These are phyloP conservation scores for Hypoxylon sp. DNA, from an alignment of 2,329 filamentous ascomycete species.

Conservation along the genomic window DNA sequence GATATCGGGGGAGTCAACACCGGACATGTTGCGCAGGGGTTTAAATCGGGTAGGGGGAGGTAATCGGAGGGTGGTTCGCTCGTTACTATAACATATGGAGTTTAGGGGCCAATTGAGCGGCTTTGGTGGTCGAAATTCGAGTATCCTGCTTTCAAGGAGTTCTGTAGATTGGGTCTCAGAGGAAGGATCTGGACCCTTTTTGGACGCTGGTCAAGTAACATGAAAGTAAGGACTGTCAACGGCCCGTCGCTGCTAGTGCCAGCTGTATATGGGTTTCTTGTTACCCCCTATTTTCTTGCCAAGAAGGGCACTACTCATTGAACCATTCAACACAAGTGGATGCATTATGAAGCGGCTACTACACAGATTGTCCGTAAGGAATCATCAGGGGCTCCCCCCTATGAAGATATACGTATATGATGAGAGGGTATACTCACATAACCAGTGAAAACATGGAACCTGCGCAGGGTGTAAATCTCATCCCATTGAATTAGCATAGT, in stretches of 20 bases:
- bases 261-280: conserved; percentile 14
- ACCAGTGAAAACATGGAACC: neutral
- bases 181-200: conserved; percentile 11
- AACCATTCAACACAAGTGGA: neutral
- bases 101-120: conserved; percentile 12
- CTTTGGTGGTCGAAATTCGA: conserved; percentile 24
- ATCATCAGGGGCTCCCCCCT: neutral
- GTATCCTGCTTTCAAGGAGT: conserved; percentile 28
- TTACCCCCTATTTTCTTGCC: conserved; percentile 34
- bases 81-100: conserved; percentile 39
- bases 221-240: conserved; percentile 19
- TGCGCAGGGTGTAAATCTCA: neutral
- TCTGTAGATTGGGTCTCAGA: conserved; percentile 8
- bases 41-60: conserved; percentile 10
- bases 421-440: neutral
- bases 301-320: conserved; percentile 5
- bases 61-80: conserved; percentile 11
- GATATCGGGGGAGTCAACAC: conserved; percentile 71
- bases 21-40: conserved; percentile 63
- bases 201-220: conserved; percentile 22
- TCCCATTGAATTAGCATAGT: neutral
- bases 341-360: neutral
- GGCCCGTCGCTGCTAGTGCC: conserved; percentile 23
- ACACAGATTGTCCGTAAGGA: neutral
- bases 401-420: neutral